Evolutionary conservation across 768 basidiomycete species (phyloP), one percentile per base, ranked within the genome.

Genomic region (Zangia roseola): DNA sequence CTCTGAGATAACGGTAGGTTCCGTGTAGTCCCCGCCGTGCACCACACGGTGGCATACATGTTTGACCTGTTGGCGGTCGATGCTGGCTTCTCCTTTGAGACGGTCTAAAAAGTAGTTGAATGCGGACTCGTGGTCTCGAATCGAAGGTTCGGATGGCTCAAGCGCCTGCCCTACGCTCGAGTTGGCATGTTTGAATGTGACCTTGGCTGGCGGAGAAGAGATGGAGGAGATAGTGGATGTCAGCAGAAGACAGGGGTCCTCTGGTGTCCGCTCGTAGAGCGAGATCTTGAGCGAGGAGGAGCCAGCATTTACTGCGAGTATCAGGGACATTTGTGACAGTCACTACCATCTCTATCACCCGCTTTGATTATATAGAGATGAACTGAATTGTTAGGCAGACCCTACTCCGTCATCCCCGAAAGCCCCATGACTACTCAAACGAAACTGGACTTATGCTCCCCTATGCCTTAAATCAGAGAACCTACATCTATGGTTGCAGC

Each of bases 251-350:
- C 72, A 68, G 8, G 74, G 73, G 45, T 55, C 54, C 1, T 62
- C 52, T 17, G 54, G 48, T 24, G 57, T 55, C 24, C 71, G 62
- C 34, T 63, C 56, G 58, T 79, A 93, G 38, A 93, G 77, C 12
- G 86, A 83, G 38, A 88, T 80, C 71, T 92, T 93, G 70, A 93
- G 83, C 6, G 90, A 92, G 2, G 90, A 92, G 0, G 89, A 91
- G 33, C 90, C 90, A 6, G 90, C 81, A 56, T 91, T 91, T 54
- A 85, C 74, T 4, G 89, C 74, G 21, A 91, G 81, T 46, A 90
- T 78, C 52, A 82, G 69, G 17, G 57, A 57, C 67, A 58, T 63
- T n/a, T 6, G 24, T 13, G 16, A 38, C 38, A 5, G 12, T 37
- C 13, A 5, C 13, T 13, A 14, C 5, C 8, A 6, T 30, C 26